Percentiles rank a stretch among this genome's conserved stretches.
Evolutionary conservation across 2,329 filamentous ascomycete species (phyloP).

Genomic region (Leptoxyphium fumago): DNA sequence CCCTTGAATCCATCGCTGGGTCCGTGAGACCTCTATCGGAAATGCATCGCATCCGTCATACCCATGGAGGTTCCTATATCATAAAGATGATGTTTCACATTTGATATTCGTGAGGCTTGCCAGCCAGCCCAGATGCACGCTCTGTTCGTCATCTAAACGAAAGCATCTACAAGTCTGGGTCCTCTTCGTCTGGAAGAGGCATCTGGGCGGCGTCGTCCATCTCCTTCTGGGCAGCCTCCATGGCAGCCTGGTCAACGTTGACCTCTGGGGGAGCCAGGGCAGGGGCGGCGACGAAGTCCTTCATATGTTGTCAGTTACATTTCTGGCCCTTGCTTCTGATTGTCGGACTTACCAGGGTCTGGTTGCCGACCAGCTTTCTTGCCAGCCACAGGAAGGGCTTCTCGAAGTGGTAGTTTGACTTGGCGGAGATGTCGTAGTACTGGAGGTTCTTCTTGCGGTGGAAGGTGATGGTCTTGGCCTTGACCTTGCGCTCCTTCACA

Average conservation of each 20-base stretch:
- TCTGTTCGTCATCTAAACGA: neutral
- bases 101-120: no score
- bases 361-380: conserved; percentile 94
- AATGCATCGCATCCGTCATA: no score
- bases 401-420: conserved; percentile 99
- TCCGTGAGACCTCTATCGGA: neutral
- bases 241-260: conserved; percentile 68
- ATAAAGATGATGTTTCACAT: no score
- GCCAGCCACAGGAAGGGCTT: conserved; percentile 99
- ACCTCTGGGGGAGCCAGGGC: conserved; percentile 91
- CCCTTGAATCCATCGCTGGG: neutral
- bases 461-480: conserved; percentile 99
- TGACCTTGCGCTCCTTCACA: conserved; percentile 99
- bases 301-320: conserved; percentile 13
- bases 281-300: conserved; percentile 94
- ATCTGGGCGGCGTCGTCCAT: conserved; percentile 66
- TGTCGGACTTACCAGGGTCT: conserved; percentile 50
- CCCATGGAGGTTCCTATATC: no score
- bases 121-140: neutral
- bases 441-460: conserved; percentile 99
- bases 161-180: conserved; percentile 44
- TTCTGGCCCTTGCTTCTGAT: neutral
- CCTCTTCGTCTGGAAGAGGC: conserved; percentile 91
- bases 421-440: conserved; percentile 99
- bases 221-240: conserved; percentile 74